Conservation (phyloP, 768 basidiomycete species). For the Boletus reticulatus region DNA sequence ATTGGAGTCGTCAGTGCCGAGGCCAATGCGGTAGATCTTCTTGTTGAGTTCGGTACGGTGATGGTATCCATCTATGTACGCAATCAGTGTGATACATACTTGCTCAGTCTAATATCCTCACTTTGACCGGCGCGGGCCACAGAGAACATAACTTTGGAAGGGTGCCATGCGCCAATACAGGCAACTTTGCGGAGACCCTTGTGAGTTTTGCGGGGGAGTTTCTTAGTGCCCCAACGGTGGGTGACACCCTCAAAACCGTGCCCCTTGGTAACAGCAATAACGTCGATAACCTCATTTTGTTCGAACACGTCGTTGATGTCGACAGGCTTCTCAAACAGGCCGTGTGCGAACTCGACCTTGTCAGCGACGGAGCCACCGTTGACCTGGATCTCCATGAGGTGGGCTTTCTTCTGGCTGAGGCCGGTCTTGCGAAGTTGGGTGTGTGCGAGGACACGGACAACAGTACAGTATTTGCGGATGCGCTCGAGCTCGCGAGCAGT, state of each 20-base stretch:
- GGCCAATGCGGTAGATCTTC: conserved; percentile 95
- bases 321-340: conserved; percentile 95
- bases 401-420: conserved; percentile 98
- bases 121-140: conserved; percentile 99
- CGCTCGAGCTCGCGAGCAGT: conserved; percentile 96
- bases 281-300: conserved; percentile 94
- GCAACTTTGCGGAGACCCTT: conserved; percentile 99
- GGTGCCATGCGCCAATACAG: conserved; percentile 98
- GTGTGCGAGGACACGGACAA: conserved; percentile 99
- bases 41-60: conserved; percentile 99
- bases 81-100: conserved; percentile 1
- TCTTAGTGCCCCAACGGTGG: conserved; percentile 99
- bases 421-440: conserved; percentile 99
- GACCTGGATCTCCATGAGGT: conserved; percentile 99
- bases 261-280: conserved; percentile 99
- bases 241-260: conserved; percentile 99
- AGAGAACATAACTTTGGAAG: conserved; percentile 99
- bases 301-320: conserved; percentile 87
- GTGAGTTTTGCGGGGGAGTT: conserved; percentile 98
- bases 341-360: conserved; percentile 95
- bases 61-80: conserved; percentile 79
- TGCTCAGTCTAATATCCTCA: conserved; percentile 40
- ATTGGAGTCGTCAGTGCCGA: conserved; percentile 71
- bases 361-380: conserved; percentile 95
- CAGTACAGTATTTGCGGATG: conserved; percentile 99